Conservation (phyloP, 495 filamentous ascomycete species). For the Neurospora sp. region DNA sequence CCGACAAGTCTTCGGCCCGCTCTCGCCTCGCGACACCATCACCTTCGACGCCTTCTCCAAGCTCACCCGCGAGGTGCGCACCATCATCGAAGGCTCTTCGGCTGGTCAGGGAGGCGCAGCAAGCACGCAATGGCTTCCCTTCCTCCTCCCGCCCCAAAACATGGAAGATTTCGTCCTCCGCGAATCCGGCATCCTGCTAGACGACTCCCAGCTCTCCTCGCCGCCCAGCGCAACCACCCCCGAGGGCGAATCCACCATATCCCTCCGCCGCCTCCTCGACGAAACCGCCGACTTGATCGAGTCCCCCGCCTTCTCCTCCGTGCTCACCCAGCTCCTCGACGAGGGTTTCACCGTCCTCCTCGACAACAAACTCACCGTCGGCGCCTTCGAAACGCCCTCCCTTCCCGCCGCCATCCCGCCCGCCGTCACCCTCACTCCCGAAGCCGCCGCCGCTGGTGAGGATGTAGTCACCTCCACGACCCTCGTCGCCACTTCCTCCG, state of each 20-base stretch:
- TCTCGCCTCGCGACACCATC: slow-evolving; percentile 83
- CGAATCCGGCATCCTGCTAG: slow-evolving; percentile 66
- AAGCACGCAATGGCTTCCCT: slow-evolving; percentile 64
- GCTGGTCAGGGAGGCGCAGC: slow-evolving; percentile 35
- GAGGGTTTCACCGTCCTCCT: slow-evolving; percentile 73
- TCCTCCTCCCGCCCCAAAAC: slow-evolving; percentile 66
- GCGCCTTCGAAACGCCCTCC: slow-evolving; percentile 58
- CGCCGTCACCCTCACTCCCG: neutral
- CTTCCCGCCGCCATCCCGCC: slow-evolving; percentile 26
- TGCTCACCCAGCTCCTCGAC: slow-evolving; percentile 78
- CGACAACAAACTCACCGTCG: slow-evolving; percentile 63
- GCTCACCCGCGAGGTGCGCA: slow-evolving; percentile 67
- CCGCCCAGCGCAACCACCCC: slow-evolving; percentile 5
- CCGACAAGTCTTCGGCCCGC: slow-evolving; percentile 70
- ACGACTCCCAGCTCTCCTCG: slow-evolving; percentile 22
- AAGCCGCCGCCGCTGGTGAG: neutral
- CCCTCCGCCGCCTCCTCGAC: slow-evolving; percentile 79
- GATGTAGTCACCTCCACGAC: neutral
- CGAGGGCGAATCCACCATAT: slow-evolving; percentile 29
- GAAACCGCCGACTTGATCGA: slow-evolving; percentile 95
- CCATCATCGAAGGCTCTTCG: slow-evolving; percentile 71
- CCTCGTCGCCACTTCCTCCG: neutral
- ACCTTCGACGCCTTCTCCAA: slow-evolving; percentile 66
- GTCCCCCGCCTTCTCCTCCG: slow-evolving; percentile 76
- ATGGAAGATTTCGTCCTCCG: slow-evolving; percentile 73